Base-by-base conservation (phyloP, 331 rosid genomes). In the Quercus lobata region DNA sequence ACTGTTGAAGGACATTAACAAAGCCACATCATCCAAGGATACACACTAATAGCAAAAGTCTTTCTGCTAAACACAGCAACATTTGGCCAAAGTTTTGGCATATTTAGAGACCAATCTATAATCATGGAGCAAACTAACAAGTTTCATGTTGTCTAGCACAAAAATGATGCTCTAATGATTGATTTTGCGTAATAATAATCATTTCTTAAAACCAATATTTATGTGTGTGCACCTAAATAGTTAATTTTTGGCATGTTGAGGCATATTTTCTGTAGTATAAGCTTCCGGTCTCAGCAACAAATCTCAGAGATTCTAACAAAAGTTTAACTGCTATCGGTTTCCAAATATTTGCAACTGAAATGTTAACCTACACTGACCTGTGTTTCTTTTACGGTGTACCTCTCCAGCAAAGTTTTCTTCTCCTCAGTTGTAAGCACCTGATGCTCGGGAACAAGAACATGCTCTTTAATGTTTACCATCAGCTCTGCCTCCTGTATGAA, bases 391-490 rank as follows among this genome's bases (percentile, higher is more conserved):
- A 90, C 88, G 0, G 97, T 88, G 71, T 90, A 92, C 73, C 89
- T 81, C 84, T 92, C 94, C 35, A 92, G 82, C 79, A 92, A 78
- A 8, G 94, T 89, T 73, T 84, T 90, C 83, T 94, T 94, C 81
- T 92, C 96, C 32, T 81, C 73, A 0, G 73, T 88, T 22, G 84
- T 80, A 57, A 92, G 94, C 10, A 94, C 75, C 79, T 83, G 90
- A 83, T 94, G 98, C 83, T 87, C 84, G 3, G 97, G 96, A 55
- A 92, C 94, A 70, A 88, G 92, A 55, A 65, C 88, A 52, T 92
- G 93, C 56, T 80, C 89, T 73, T 81, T 90, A 17, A 94, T 78
- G 83, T 94, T 94, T 16, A 90, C 84, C 69, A 90, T 74, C 69
- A 94, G 80, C 60, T 93, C 97, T 12, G 88, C 86, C 79, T 93